Evolutionary conservation across 2,329 filamentous ascomycete genomes (phyloP).

Genomic region (Emergomyces orientalis): DNA sequence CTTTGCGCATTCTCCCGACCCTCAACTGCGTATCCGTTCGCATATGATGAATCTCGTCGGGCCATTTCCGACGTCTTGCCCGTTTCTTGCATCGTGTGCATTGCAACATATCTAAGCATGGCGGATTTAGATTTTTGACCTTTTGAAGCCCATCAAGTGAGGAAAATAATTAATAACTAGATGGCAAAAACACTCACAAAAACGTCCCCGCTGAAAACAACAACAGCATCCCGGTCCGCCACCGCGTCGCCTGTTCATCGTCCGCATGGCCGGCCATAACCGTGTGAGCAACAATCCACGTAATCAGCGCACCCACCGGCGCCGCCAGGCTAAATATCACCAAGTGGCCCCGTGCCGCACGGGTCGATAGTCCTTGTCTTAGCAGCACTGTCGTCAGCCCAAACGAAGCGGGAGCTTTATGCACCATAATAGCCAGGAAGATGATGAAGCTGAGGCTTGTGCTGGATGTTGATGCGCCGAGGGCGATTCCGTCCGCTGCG

Average conservation of each 20-base stretch:
- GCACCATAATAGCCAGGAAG: conserved; percentile 92
- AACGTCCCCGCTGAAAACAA: conserved; percentile 97
- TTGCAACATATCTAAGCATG: conserved; percentile 71
- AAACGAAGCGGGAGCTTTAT: conserved; percentile 94
- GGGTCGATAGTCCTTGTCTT: conserved; percentile 83
- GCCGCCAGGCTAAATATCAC: conserved; percentile 87
- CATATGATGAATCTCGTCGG: conserved; percentile 24
- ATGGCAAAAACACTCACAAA: conserved; percentile 51
- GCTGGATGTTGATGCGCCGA: conserved; percentile 80
- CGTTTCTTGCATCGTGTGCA: conserved; percentile 91
- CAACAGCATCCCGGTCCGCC: conserved; percentile 85
- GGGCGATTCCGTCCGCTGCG: conserved; percentile 86
- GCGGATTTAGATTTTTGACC: neutral
- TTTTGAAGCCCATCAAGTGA: neutral
- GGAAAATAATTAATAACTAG: neutral
- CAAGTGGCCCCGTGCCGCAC: conserved; percentile 72
- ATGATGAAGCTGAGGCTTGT: conserved; percentile 78
- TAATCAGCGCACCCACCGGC: conserved; percentile 72
- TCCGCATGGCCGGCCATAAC: conserved; percentile 47
- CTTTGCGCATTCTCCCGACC: conserved; percentile 27
- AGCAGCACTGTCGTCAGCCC: conserved; percentile 82
- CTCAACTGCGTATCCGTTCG: conserved; percentile 36
- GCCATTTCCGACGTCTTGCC: conserved; percentile 22
- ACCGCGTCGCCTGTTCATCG: conserved; percentile 55
- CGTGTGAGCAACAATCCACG: conserved; percentile 69